Conservation (phyloP, 768 basidiomycete genomes). For the Leccinum imitatum region DNA sequence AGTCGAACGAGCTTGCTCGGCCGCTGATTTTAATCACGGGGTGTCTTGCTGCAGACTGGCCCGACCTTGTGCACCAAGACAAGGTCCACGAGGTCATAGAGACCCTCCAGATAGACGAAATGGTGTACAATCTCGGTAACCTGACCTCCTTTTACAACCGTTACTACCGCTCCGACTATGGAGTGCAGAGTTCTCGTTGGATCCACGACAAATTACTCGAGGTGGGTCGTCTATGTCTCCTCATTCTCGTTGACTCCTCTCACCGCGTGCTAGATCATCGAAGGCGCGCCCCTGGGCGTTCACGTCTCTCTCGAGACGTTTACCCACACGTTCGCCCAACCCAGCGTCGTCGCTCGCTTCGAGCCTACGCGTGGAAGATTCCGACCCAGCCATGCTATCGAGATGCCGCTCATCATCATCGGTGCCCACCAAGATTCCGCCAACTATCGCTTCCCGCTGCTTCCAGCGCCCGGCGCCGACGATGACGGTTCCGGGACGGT, state of each 20-base stretch:
- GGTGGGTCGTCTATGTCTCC: not conserved
- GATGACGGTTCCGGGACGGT: slow-evolving; percentile 64
- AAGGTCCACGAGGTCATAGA: slow-evolving; percentile 8
- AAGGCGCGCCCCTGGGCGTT: slow-evolving; percentile 13
- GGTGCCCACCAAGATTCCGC: slow-evolving; percentile 47
- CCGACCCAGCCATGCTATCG: slow-evolving; percentile 6
- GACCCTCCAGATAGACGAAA: slow-evolving; percentile 27
- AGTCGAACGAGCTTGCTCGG: not conserved
- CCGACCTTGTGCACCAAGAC: slow-evolving; percentile 15
- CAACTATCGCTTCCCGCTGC: slow-evolving; percentile 38
- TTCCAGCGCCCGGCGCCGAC: slow-evolving; percentile 49
- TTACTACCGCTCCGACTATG: slow-evolving; percentile 30
- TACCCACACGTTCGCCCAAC: slow-evolving; percentile 24
- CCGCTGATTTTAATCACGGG: not conserved
- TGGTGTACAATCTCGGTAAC: slow-evolving; percentile 33
- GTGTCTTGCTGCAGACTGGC: slow-evolving; percentile 12
- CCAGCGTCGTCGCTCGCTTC: slow-evolving; percentile 27
- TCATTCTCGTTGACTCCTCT: not conserved
- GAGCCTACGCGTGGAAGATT: slow-evolving; percentile 15
- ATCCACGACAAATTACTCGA: slow-evolving; percentile 31
- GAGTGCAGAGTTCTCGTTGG: slow-evolving; percentile 40
- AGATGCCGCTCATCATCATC: slow-evolving; percentile 36
- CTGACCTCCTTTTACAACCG: slow-evolving; percentile 42
- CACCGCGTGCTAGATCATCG: slow-evolving; percentile 7
- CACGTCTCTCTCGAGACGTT: slow-evolving; percentile 22